phyloP scores from a whole-genome alignment of 495 filamentous ascomycete genomes.

The Penicillium malachiteum region DNA sequence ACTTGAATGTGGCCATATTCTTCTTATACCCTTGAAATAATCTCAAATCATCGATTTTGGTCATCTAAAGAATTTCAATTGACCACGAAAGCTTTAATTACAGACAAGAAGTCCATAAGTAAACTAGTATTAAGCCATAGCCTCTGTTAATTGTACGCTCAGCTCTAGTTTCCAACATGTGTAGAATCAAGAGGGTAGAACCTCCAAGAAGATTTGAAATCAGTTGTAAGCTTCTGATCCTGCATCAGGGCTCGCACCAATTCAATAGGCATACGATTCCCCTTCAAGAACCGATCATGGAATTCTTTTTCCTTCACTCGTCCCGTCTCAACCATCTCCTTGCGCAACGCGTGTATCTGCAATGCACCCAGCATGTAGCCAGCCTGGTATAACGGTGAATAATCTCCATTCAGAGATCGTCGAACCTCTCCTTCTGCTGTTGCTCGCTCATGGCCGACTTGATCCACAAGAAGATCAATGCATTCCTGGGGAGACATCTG shows the following conservation, averaged over 20 bases:
- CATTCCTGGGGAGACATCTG: slow-evolving; percentile 45
- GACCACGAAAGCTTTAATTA: too few relatives aligned
- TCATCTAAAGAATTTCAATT: too few relatives aligned
- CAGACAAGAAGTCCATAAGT: too few relatives aligned
- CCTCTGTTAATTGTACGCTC: too few relatives aligned
- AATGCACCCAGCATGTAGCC: slow-evolving; percentile 54
- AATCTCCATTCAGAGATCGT: slow-evolving; percentile 45
- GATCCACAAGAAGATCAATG: slow-evolving; percentile 38
- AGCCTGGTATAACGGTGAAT: slow-evolving; percentile 51
- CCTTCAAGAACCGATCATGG: slow-evolving; percentile 45
- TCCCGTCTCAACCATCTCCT: slow-evolving; percentile 30
- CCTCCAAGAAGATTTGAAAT: slow-evolving; percentile 14
- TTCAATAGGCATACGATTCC: slow-evolving; percentile 53
- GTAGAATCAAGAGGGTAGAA: slow-evolving; percentile 10
- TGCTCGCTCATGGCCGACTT: slow-evolving; percentile 51
- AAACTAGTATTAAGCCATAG: too few relatives aligned
- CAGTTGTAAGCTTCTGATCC: slow-evolving; percentile 4
- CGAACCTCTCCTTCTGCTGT: slow-evolving; percentile 57
- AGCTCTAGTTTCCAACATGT: too few relatives aligned
- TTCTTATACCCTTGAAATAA: too few relatives aligned
- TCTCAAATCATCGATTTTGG: too few relatives aligned
- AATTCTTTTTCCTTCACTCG: slow-evolving; percentile 46
- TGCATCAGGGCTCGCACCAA: slow-evolving; percentile 44
- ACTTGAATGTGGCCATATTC: too few relatives aligned
- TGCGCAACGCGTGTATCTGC: slow-evolving; percentile 42